A percentile compares a stretch with the other conserved stretches of the same genome.
Evolutionary conservation across 2,329 filamentous ascomycete genomes (phyloP).

Genomic region (Clarireedia paspali): DNA sequence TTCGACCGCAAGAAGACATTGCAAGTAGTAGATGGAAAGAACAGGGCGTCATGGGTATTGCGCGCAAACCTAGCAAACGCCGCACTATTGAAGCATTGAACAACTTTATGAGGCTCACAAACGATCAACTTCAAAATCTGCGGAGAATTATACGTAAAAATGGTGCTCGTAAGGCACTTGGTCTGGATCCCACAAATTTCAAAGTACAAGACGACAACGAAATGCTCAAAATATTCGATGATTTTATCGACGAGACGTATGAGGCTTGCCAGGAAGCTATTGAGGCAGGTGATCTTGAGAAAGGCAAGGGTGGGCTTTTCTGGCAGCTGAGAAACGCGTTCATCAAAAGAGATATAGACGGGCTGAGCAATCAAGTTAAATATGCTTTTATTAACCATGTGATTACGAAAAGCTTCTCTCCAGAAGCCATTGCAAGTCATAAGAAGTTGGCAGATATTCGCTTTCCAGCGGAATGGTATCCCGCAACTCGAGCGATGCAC

Average conservation of each 20-base stretch:
- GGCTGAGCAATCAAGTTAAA: constrained; percentile 50
- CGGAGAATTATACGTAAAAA: background rate
- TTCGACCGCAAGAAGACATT: no score
- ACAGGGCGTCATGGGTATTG: no score
- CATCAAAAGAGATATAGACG: constrained; percentile 41
- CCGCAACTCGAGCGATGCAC: constrained; percentile 70
- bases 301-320: constrained; percentile 21
- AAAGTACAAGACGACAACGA: background rate
- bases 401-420: constrained; percentile 39
- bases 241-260: background rate
- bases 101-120: no score
- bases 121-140: background rate
- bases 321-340: constrained; percentile 48
- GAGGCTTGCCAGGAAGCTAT: constrained; percentile 6
- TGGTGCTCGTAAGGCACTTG: background rate
- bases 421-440: constrained; percentile 34
- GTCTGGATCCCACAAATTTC: background rate
- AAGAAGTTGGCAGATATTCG: constrained; percentile 68
- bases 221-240: background rate
- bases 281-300: constrained; percentile 7
- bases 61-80: no score
- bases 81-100: no score
- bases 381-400: constrained; percentile 46
- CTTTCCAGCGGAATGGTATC: constrained; percentile 90
- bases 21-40: no score